phyloP scores from a whole-genome alignment of 2,329 filamentous ascomycete genomes.

The Pseudopyrenochaeta lycopersici region DNA sequence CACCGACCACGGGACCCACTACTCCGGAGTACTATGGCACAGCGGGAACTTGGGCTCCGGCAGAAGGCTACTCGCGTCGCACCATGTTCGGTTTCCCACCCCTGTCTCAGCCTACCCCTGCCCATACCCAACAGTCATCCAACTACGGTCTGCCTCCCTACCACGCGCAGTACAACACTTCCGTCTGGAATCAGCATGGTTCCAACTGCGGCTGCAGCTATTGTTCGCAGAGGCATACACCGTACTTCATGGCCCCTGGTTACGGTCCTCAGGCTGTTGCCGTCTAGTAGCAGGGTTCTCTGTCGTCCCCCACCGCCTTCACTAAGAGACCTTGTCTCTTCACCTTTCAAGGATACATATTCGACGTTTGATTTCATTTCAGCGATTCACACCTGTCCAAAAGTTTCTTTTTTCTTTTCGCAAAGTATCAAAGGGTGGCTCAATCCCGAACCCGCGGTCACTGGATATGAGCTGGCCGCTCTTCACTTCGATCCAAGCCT shows the following conservation, averaged over 20 bases:
- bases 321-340: constrained; percentile 4
- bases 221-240: constrained; percentile 48
- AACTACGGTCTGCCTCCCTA: constrained; percentile 47
- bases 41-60: constrained; percentile 58
- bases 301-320: not conserved
- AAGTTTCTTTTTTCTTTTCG: constrained; percentile 39
- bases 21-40: constrained; percentile 63
- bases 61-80: constrained; percentile 52
- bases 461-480: constrained; percentile 30
- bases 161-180: constrained; percentile 45
- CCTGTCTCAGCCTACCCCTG: constrained; percentile 43
- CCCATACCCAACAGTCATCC: constrained; percentile 47
- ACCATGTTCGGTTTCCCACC: constrained; percentile 53
- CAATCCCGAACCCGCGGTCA: constrained; percentile 22
- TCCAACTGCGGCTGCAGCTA: constrained; percentile 50
- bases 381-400: constrained; percentile 45
- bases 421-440: constrained; percentile 17
- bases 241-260: constrained; percentile 50
- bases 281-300: constrained; percentile 24
- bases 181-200: constrained; percentile 49
- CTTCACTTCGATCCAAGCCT: constrained; percentile 29
- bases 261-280: constrained; percentile 51
- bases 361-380: constrained; percentile 33
- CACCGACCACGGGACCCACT: constrained; percentile 62
- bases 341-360: constrained; percentile 32